Base-by-base conservation (phyloP, 345 rosid genomes). In the Turnera subulata region DNA sequence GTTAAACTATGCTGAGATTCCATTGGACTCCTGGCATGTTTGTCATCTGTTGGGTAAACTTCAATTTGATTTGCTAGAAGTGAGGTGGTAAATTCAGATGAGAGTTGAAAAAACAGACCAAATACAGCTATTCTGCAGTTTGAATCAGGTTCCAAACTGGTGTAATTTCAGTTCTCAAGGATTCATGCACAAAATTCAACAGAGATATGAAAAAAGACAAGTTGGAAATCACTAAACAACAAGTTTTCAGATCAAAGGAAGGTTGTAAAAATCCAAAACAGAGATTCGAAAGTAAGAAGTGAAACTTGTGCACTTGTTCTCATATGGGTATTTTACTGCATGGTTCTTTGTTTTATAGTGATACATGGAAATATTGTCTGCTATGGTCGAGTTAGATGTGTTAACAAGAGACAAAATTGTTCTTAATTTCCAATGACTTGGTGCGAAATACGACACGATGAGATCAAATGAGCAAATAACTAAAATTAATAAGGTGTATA, bases 121-220 rank as follows among this genome's bases (percentile, higher is more conserved):
- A n/a, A n/a, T n/a, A 6, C 35, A 29, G 35, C 4, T 4, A 29
- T 4, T 4, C 35, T 29, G 35, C 35, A 29, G 8, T 29, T 47
- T 13, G 48, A 64, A 19, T 17, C 52, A 43, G 57, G 29, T 65
- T 50, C 63, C 65, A 40, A 26, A 32, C 22, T 59, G 46, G 39
- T 57, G 49, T 43, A 43, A 13, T 69, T 51, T 56, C 71, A 66
- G 50, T 44, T 67, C 47, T 56, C 77, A 63, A 66, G 65, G 55
- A 63, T 53, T 50, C 53, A 47, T 24, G 59, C 66, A 69, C 42
- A 35, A 13, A 22, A 29, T 52, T 70, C 43, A 26, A 46, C 29
- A 35, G 39, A 51, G 44, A 35, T 15, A 18, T 61, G 21, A 66
- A 49, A 62, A 42, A 66, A 61, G 79, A 78, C 73, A 72, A 63